These are phyloP conservation scores for Ceratopteris richardii DNA, from an alignment of 75 land plant species.

Conservation along the genomic window DNA sequence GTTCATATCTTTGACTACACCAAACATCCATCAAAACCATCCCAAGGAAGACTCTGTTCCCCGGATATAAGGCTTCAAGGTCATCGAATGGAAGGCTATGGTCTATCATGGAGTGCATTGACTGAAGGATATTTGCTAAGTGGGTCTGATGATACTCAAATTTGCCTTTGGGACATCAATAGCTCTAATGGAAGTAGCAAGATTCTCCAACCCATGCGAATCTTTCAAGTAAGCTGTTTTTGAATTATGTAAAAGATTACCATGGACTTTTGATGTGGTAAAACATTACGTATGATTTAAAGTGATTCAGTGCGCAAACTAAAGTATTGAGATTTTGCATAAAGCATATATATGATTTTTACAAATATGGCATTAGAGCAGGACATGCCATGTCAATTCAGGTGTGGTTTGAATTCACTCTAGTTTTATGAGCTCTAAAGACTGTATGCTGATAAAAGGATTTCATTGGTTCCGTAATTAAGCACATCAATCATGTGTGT, in stretches of 20 bases:
- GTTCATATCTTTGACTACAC: conserved; percentile 62
- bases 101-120: conserved; percentile 79
- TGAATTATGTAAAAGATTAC: neutral
- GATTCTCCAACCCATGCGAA: conserved; percentile 45
- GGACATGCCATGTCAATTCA: no score
- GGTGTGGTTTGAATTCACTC: no score
- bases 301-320: no score
- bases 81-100: conserved; percentile 78
- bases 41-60: conserved; percentile 29
- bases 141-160: conserved; percentile 70
- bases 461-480: no score
- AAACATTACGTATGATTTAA: no score
- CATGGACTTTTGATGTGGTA: no score
- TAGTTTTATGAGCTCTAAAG: no score
- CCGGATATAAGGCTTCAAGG: conserved; percentile 69
- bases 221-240: conserved; percentile 43
- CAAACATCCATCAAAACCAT: conserved; percentile 34
- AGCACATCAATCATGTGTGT: no score
- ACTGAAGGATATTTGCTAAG: conserved; percentile 79
- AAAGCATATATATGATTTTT: no score
- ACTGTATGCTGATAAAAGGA: no score
- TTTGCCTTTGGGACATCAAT: conserved; percentile 88
- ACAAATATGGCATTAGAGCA: no score
- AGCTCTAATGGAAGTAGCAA: conserved; percentile 20
- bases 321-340: no score